Conservation (phyloP, 176 grass and related monocot genomes). For the Oryza nivara region DNA sequence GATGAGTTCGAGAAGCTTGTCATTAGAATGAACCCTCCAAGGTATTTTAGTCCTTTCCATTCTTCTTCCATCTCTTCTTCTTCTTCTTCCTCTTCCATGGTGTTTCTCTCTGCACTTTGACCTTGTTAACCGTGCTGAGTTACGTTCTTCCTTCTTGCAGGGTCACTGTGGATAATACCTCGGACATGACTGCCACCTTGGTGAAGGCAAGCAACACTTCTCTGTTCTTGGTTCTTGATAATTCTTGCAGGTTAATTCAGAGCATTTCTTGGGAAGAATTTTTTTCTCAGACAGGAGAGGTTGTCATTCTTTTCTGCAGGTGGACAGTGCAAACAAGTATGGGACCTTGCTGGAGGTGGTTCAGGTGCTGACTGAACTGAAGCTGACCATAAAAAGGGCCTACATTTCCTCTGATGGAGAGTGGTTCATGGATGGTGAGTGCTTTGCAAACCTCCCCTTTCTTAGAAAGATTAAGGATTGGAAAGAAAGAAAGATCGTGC, state of each 20-base stretch:
- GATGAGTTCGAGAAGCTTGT: constrained; percentile 96
- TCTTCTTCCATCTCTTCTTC: background rate
- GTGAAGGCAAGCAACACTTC: constrained; percentile 64
- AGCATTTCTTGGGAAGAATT: background rate
- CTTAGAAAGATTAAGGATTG: constrained; percentile 53
- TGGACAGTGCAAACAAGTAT: constrained; percentile 95
- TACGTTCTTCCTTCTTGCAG: constrained; percentile 43
- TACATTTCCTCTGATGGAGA: constrained; percentile 98
- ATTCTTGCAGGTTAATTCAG: constrained; percentile 20
- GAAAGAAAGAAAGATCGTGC: background rate
- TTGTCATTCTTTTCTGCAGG: constrained; percentile 53
- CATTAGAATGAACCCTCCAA: constrained; percentile 95
- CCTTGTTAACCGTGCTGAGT: constrained; percentile 10
- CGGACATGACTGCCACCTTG: constrained; percentile 76
- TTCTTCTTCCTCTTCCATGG: background rate
- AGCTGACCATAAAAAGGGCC: constrained; percentile 85
- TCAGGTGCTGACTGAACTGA: constrained; percentile 92
- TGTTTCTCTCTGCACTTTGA: constrained; percentile 29
- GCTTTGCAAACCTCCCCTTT: constrained; percentile 20
- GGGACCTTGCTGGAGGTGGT: constrained; percentile 94
- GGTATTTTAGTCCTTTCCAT: constrained; percentile 30
- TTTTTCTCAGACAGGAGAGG: background rate
- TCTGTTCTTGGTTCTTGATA: constrained; percentile 28
- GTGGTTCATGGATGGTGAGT: constrained; percentile 99
- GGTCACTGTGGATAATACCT: constrained; percentile 86